These are phyloP conservation scores for Tylopilus felleus DNA, from an alignment of 768 basidiomycete species.

Conservation along the genomic window DNA sequence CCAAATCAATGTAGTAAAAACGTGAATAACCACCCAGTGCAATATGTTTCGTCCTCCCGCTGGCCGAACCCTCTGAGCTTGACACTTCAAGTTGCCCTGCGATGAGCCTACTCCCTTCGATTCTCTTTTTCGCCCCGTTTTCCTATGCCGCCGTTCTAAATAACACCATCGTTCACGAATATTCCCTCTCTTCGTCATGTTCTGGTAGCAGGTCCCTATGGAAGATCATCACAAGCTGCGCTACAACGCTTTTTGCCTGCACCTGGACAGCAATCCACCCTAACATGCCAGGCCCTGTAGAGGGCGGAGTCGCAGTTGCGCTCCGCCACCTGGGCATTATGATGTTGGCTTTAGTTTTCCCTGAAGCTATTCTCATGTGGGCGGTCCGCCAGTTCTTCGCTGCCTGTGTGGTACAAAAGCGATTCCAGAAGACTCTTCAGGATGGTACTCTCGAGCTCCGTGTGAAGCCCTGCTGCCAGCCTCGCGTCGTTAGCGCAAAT, in stretches of 20 bases:
- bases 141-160: not conserved
- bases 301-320: not conserved
- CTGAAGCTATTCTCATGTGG: not conserved
- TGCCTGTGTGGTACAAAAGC: not conserved
- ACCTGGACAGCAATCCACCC: not conserved
- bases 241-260: not conserved
- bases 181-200: not conserved
- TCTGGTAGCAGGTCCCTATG: not conserved
- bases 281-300: not conserved
- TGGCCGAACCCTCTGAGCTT: not conserved
- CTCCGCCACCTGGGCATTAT: not conserved
- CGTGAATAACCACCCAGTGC: too few species aligned
- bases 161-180: not conserved
- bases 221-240: not conserved
- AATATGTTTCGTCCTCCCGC: rapidly evolving
- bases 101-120: too few species aligned
- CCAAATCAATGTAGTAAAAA: too few species aligned
- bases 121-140: not conserved
- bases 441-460: not conserved
- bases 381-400: not conserved
- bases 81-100: too few species aligned
- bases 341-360: not conserved
- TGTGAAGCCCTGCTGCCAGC: not conserved
- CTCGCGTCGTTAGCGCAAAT: not conserved
- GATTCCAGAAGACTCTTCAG: too few species aligned